Evolutionary conservation across 345 rosid species (phyloP), one percentile per base, ranked within the genome.

Genomic region (Salix arbutifolia): DNA sequence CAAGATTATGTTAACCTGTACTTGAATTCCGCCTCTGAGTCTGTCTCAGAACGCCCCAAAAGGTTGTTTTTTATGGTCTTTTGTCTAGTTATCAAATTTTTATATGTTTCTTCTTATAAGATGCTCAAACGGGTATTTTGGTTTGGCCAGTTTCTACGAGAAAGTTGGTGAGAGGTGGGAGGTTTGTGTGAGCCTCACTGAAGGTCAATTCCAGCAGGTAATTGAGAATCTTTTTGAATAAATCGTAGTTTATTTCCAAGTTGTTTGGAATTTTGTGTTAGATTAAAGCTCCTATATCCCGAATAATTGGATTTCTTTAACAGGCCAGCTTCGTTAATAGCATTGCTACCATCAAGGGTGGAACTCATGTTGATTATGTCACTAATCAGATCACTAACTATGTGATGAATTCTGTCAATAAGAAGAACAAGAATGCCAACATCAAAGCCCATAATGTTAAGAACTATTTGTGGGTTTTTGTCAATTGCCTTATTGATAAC

Each of bases 191-290:
- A 86, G 90, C 83, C 73, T 89, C 13, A 92, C 95, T 3, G 99
- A 96, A 10, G 97, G 98, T 50, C 99, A 96, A 80, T 96, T 96
- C 80, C 99, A 94, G 73, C 99, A 96, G 99, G 98, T 96, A 70
- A 78, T 23, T 48, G 28, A 31, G n/a, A 52, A 35, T 26, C 37
- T 35, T 12, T 33, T 11, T 6, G 48, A 38, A 19, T n/a, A 26
- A 25, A 58, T 58, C 18, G 6, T 52, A 8, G 18, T 23, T 67
- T 25, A 9, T 33, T n/a, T 30, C 11, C 23, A 8, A 67, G 44
- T 4, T 40, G 40, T 53, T 18, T 46, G 58, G 26, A 42, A 23
- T 60, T 69, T 33, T 33, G 25, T 37, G 6, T 53, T 38, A 23
- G 33, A 64, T 9, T 5, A 61, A 17, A 18, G 67, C 17, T 4